Evolutionary conservation across 495 filamentous ascomycete species (phyloP).

Genomic region (Aspergillus cavernicola): DNA sequence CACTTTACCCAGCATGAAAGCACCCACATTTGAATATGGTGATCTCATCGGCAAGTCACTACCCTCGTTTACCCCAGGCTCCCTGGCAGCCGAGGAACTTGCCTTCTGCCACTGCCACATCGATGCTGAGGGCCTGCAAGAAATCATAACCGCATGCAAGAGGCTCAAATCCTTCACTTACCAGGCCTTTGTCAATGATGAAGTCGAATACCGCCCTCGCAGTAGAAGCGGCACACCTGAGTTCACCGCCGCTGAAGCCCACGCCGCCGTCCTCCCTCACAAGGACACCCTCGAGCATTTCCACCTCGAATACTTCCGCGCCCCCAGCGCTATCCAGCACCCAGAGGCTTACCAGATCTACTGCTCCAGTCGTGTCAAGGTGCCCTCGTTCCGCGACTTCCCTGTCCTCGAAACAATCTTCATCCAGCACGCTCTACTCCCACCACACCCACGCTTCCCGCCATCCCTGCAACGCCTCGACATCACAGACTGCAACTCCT

Average conservation of each 20-base stretch:
- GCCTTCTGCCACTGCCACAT: constrained; percentile 16
- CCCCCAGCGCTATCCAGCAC: not conserved
- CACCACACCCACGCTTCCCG: constrained; percentile 21
- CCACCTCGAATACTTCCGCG: constrained; percentile 11
- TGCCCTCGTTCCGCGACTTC: constrained; percentile 23
- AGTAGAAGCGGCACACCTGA: not conserved
- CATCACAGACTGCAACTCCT: constrained; percentile 25
- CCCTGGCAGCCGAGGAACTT: constrained; percentile 7
- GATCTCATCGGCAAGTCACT: constrained; percentile 10
- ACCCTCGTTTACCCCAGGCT: constrained; percentile 7
- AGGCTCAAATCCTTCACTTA: constrained; percentile 17
- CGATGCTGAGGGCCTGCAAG: constrained; percentile 13
- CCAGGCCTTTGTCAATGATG: constrained; percentile 11
- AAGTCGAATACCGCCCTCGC: not conserved
- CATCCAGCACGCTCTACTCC: constrained; percentile 21
- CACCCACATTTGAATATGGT: constrained; percentile 11
- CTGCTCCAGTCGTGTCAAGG: constrained; percentile 8
- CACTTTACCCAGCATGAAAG: constrained; percentile 10
- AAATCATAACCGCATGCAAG: constrained; percentile 20
- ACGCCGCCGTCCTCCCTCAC: constrained; percentile 20
- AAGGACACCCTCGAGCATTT: constrained; percentile 22
- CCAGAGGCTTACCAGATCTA: constrained; percentile 5
- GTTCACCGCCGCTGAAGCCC: constrained; percentile 19
- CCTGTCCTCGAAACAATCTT: constrained; percentile 16
- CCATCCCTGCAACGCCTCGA: constrained; percentile 13